These are phyloP conservation scores for Knufia fluminis DNA, from an alignment of 2,329 filamentous ascomycete species.

Conservation along the genomic window DNA sequence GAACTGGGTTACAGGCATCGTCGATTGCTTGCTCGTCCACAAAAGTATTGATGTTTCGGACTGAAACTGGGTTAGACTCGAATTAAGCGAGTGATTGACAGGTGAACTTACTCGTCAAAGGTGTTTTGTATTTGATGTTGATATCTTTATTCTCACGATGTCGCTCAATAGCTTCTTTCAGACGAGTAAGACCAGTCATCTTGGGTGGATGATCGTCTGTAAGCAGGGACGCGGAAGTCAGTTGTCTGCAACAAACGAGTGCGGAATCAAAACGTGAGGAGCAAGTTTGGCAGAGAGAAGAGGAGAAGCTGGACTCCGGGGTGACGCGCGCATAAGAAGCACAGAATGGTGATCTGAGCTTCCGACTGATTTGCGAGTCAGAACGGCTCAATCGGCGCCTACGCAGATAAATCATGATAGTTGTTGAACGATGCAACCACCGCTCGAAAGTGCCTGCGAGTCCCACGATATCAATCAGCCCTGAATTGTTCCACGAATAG, in stretches of 20 bases:
- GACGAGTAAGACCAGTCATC: constrained; percentile 23
- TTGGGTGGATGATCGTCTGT: constrained; percentile 17
- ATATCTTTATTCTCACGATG: constrained; percentile 24
- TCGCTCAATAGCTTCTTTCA: constrained; percentile 21
- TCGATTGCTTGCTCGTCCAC: constrained; percentile 24
- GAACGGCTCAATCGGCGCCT: constrained; percentile 1
- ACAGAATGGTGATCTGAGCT: background rate
- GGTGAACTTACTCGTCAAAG: constrained; percentile 19
- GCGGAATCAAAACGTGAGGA: constrained; percentile 20
- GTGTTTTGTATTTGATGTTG: constrained; percentile 24
- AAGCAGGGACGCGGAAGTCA: constrained; percentile 10
- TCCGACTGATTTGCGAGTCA: background rate
- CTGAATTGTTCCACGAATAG: constrained; percentile 7
- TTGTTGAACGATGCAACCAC: constrained; percentile 1
- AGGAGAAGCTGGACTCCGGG: constrained; percentile 6
- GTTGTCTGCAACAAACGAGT: constrained; percentile 12
- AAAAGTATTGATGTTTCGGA: constrained; percentile 23
- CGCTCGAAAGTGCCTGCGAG: background rate
- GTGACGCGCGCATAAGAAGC: constrained; percentile 5
- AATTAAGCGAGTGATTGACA: background rate
- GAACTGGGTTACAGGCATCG: constrained; percentile 59
- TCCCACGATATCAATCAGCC: constrained; percentile 1
- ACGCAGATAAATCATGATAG: background rate
- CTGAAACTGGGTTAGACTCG: constrained; percentile 7
- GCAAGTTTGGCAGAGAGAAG: constrained; percentile 6